Percentiles rank a stretch among this genome's conserved stretches.
Evolutionary conservation across 345 rosid genomes (phyloP).

Genomic region (Salix brachista): DNA sequence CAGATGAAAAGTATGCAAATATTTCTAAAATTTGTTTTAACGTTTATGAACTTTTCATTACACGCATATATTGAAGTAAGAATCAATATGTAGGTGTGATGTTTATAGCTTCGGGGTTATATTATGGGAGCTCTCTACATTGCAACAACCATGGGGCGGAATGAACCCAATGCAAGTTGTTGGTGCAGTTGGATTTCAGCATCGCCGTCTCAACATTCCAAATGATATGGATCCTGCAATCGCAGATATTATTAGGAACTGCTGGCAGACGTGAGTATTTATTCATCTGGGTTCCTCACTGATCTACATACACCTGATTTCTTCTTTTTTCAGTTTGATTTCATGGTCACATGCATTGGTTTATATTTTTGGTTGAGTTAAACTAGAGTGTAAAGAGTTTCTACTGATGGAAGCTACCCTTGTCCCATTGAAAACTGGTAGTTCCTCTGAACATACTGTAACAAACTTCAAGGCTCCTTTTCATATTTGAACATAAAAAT

Average conservation of each 20-base stretch:
- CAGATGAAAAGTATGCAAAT: slow-evolving; percentile 71
- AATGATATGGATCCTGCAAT: slow-evolving; percentile 55
- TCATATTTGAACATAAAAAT: not conserved
- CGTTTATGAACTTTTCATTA: not conserved
- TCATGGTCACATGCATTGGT: not conserved
- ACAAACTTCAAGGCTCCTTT: not conserved
- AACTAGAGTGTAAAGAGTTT: not conserved
- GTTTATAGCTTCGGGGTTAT: slow-evolving; percentile 94
- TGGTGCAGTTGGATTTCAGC: slow-evolving; percentile 97
- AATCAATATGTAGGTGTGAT: slow-evolving; percentile 62
- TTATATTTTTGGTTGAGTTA: slow-evolving; percentile 1
- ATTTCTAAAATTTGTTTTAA: not conserved
- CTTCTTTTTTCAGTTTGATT: not conserved
- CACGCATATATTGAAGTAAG: slow-evolving; percentile 2
- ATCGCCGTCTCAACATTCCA: slow-evolving; percentile 85
- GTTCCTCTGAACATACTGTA: not conserved
- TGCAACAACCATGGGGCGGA: slow-evolving; percentile 94
- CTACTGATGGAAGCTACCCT: not conserved
- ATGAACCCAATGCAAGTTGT: slow-evolving; percentile 99
- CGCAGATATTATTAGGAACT: slow-evolving; percentile 68
- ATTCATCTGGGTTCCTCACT: not conserved
- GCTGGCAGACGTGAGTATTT: slow-evolving; percentile 89
- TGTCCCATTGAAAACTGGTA: not conserved
- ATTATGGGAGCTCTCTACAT: slow-evolving; percentile 82
- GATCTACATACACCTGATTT: not conserved